A percentile compares a stretch with the other conserved stretches of the same genome.
phyloP scores from a whole-genome alignment of 139 green algal genomes.

The Ettlia oleoabundans region DNA sequence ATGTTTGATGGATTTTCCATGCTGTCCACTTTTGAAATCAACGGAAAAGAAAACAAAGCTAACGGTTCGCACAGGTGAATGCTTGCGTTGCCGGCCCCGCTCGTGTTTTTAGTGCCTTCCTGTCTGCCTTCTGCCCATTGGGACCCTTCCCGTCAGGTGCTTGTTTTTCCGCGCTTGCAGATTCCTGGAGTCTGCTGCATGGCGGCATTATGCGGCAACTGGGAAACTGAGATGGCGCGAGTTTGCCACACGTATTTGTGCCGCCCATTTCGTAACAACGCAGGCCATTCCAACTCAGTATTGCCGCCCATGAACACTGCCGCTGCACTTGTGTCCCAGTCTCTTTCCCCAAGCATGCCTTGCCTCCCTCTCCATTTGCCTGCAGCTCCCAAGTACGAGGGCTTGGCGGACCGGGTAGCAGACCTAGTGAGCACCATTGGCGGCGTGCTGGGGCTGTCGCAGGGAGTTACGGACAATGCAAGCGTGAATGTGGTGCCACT shows the following conservation, averaged over 20 bases:
- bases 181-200: constrained; percentile 48
- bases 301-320: no score
- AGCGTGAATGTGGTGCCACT: constrained; percentile 67
- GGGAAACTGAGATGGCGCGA: constrained; percentile 68
- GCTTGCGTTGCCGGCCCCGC: not conserved
- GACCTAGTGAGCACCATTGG: constrained; percentile 29
- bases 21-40: constrained; percentile 61
- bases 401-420: constrained; percentile 11
- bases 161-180: not conserved
- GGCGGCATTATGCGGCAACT: constrained; percentile 42
- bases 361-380: not conserved
- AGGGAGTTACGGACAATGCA: constrained; percentile 80
- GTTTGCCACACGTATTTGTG: constrained; percentile 66
- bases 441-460: constrained; percentile 27
- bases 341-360: not conserved
- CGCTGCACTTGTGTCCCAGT: not conserved
- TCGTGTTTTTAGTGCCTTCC: no score
- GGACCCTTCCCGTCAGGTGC: not conserved
- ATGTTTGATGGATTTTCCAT: constrained; percentile 84
- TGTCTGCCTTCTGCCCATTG: not conserved
- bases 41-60: constrained; percentile 38
- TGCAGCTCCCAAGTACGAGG: constrained; percentile 23
- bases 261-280: no score
- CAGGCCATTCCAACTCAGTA: no score
- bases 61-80: constrained; percentile 44